Percentiles rank a stretch among this genome's conserved stretches.
Conservation (phyloP, 257 asterid species). For the Solanum appendiculatum region DNA sequence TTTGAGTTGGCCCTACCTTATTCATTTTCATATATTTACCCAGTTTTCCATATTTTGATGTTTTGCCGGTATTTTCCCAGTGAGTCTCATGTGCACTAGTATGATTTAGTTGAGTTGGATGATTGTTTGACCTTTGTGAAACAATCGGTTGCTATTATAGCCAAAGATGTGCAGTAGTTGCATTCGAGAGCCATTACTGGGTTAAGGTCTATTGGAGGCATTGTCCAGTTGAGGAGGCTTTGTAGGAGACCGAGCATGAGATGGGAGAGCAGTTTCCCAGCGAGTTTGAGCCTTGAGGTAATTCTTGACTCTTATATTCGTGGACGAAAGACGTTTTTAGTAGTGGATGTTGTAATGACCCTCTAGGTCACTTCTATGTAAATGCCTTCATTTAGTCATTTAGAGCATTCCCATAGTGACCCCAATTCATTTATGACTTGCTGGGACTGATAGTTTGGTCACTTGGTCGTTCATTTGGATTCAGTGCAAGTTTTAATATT, state of each 20-base stretch:
- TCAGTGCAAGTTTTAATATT: no score
- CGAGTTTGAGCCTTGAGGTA: not conserved
- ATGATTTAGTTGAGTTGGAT: no score
- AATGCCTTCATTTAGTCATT: not conserved
- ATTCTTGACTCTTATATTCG: not conserved
- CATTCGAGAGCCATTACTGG: not conserved
- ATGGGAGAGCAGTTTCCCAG: not conserved
- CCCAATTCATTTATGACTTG: not conserved
- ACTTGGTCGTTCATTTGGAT: not conserved
- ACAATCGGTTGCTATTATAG: no score
- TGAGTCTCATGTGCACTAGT: no score
- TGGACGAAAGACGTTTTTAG: not conserved
- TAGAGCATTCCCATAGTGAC: not conserved
- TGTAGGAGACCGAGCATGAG: not conserved
- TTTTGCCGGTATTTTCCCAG: no score
- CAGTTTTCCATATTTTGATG: no score
- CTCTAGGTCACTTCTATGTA: no score
- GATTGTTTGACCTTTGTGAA: no score
- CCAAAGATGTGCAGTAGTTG: not conserved
- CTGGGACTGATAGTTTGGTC: not conserved
- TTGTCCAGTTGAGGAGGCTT: not conserved
- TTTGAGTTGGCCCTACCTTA: no score
- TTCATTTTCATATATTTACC: no score
- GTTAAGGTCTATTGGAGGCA: not conserved
- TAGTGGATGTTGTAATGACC: not conserved